Base-by-base conservation (phyloP, 805 yeast genomes). In the Torulaspora delbrueckii region DNA sequence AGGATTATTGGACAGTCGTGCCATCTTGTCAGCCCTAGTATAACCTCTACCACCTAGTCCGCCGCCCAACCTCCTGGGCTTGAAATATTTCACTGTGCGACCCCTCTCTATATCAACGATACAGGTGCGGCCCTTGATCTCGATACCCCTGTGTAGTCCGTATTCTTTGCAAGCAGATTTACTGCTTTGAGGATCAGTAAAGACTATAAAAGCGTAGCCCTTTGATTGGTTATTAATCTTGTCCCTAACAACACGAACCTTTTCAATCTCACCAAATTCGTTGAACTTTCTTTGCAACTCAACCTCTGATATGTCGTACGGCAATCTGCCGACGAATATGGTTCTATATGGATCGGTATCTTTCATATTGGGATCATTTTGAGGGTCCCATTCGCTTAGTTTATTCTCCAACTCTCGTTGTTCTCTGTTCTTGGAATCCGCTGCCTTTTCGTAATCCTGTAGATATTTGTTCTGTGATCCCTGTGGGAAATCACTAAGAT, bases 1-100 rank as follows among this genome's bases (percentile, higher is more conserved):
- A n/a, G 43, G 25, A 12, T 10, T 13, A 8, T 36, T 32, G 2
- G 41, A 26, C 10, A 36, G 36, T 14, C 35, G 30, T 3, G 43
- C 33, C 22, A 31, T 34, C 23, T 40, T 38, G 25, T 44, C 34
- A 4, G 27, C 31, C 16, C 30, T 43, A 12, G 51, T 73, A 58
- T 81, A 81, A 41, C 81, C 79, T 45, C 93, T 71, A 1, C 96
- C 96, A 3, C 97, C 97, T n/a, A 86, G 65, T 0, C 97, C 97
- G 3, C 97, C 97, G 1, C 96, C 96, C 2, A 91, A 69, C 47
- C 91, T 63, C 55, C 84, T 61, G 0, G 95, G 93, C 45, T 73
- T 75, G 84, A 90, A 86, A 53, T 74, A 76, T 45, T 82, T 75
- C 12, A 77, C 75, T 1, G 79, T 63, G 37, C 93, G 67, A 2